Evolutionary conservation across 495 filamentous ascomycete species (phyloP).

Genomic region (Podospora anserina): DNA sequence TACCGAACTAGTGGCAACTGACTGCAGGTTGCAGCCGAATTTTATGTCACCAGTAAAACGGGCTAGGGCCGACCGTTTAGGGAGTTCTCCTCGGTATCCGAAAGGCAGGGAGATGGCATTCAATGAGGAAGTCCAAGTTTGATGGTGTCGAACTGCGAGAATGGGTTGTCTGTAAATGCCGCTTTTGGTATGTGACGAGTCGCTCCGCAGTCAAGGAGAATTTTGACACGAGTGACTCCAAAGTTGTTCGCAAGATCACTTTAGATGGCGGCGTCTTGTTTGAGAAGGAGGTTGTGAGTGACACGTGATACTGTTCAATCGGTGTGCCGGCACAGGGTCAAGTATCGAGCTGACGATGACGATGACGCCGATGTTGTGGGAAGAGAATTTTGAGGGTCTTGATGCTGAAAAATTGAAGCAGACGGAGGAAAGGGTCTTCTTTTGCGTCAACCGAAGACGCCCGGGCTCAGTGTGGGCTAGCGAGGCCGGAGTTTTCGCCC

Average conservation of each 20-base stretch:
- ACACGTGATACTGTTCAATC: not conserved
- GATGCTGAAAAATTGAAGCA: not conserved
- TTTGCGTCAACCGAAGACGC: constrained; percentile 1
- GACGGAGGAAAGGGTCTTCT: not conserved
- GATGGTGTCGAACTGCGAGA: not conserved
- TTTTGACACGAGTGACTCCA: not conserved
- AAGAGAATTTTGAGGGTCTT: not conserved
- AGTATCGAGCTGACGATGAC: not conserved
- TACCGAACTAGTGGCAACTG: constrained; percentile 11
- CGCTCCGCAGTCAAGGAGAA: not conserved
- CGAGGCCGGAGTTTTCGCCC: constrained; percentile 21
- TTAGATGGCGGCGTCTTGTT: not conserved
- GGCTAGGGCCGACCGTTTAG: not conserved
- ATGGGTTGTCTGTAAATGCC: not conserved
- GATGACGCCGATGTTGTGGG: not conserved
- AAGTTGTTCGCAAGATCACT: not conserved
- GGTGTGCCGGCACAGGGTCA: not conserved
- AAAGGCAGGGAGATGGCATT: not conserved
- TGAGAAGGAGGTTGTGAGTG: not conserved
- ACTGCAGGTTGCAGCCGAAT: constrained; percentile 14
- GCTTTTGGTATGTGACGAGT: not conserved
- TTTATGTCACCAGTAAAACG: constrained; percentile 10
- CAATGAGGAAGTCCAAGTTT: not conserved
- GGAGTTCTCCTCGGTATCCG: constrained; percentile 11
- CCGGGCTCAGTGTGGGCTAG: constrained; percentile 1